A percentile compares a stretch with the other conserved stretches of the same genome.
Evolutionary conservation across 2,329 filamentous ascomycete genomes (phyloP).

Genomic region (Parastagonospora nodorum): DNA sequence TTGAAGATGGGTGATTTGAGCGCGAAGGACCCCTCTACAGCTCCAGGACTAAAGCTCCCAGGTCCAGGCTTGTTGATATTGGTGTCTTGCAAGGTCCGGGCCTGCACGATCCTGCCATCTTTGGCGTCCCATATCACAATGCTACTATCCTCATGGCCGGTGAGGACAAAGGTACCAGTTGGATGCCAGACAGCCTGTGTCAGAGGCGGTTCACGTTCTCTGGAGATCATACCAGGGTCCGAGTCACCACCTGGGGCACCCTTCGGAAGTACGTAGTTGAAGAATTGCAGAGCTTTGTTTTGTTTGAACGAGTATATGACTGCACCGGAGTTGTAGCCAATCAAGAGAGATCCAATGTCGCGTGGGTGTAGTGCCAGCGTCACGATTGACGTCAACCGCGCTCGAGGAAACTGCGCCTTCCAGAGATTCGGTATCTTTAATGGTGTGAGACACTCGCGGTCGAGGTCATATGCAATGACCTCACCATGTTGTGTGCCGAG

Average conservation of each 20-base stretch:
- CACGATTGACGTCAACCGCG: conserved; percentile 69
- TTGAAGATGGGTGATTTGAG: conserved; percentile 76
- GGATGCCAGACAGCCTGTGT: conserved; percentile 93
- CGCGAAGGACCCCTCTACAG: conserved; percentile 57
- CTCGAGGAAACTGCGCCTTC: conserved; percentile 71
- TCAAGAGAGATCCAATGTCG: conserved; percentile 87
- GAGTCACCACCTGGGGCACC: conserved; percentile 81
- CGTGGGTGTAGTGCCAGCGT: conserved; percentile 85
- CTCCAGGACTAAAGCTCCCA: conserved; percentile 48
- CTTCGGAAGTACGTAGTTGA: conserved; percentile 79
- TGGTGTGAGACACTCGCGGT: conserved; percentile 74
- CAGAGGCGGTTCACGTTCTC: conserved; percentile 71
- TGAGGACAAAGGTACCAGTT: conserved; percentile 85
- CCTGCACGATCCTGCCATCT: conserved; percentile 82
- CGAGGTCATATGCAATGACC: conserved; percentile 89
- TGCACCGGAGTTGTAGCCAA: conserved; percentile 88
- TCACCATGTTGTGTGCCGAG: conserved; percentile 83
- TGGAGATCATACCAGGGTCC: conserved; percentile 66
- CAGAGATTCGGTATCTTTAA: conserved; percentile 90
- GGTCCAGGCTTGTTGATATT: conserved; percentile 72
- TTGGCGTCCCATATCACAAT: conserved; percentile 94
- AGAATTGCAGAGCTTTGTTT: conserved; percentile 76
- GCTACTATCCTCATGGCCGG: conserved; percentile 87
- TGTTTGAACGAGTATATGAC: conserved; percentile 96
- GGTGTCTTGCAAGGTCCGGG: conserved; percentile 76